Conservation (phyloP, 352 stramenopile genomes). For the Pythium aquatile region DNA sequence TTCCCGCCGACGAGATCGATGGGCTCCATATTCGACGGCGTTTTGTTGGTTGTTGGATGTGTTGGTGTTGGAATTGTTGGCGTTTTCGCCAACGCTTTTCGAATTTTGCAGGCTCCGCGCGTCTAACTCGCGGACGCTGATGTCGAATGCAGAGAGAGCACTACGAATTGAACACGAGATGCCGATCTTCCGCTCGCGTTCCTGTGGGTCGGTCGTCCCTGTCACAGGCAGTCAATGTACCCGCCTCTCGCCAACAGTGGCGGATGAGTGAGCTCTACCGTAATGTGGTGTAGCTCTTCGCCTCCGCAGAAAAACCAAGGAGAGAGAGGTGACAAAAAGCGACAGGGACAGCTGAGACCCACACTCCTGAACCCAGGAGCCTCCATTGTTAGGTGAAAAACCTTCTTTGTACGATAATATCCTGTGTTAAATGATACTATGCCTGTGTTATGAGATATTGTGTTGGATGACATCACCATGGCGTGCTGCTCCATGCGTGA, state of each 20-base stretch:
- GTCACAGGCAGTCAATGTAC: background rate
- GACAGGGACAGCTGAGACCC: background rate
- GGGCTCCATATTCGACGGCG: background rate
- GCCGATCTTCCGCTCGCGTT: background rate
- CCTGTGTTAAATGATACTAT: background rate
- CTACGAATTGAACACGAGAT: background rate
- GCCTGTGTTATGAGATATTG: background rate
- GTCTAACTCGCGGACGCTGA: background rate
- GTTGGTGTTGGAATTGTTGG: background rate
- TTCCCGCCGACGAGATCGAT: background rate
- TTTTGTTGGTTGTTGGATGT: background rate
- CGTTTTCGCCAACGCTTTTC: background rate
- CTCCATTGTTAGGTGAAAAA: background rate
- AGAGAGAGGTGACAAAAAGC: background rate
- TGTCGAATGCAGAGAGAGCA: background rate
- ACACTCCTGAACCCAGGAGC: background rate
- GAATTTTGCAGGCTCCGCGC: background rate
- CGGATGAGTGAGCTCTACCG: background rate
- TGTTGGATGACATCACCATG: constrained; percentile 6
- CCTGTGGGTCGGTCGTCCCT: background rate
- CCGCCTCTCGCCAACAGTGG: background rate
- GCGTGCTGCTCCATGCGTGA: too few species aligned
- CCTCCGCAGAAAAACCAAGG: background rate
- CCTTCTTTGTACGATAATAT: constrained; percentile 7
- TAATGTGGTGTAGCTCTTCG: background rate